These are phyloP conservation scores for Fusarium chaquense DNA, from an alignment of 2,329 filamentous ascomycete genomes.

Conservation along the genomic window DNA sequence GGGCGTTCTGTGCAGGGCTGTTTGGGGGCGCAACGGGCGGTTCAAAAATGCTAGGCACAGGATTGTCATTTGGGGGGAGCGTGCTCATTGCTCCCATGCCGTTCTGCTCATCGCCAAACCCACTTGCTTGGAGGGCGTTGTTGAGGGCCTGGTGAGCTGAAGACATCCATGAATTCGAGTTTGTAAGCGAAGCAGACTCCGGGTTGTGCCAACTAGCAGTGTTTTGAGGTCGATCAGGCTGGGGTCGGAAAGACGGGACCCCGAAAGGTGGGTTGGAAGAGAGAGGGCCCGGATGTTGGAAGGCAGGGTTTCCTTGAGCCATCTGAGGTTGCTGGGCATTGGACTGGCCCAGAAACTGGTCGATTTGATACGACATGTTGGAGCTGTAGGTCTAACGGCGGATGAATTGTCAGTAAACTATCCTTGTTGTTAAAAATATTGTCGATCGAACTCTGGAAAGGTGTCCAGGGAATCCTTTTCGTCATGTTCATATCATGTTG, in stretches of 20 bases:
- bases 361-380: constrained; percentile 13
- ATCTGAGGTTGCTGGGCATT: constrained; percentile 1
- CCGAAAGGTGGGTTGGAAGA: constrained; percentile 26
- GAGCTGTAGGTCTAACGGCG: not conserved
- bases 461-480: not conserved
- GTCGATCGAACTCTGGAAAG: not conserved
- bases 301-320: not conserved
- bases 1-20: constrained; percentile 10
- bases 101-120: constrained; percentile 1
- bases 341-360: constrained; percentile 1
- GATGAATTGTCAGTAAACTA: constrained; percentile 14
- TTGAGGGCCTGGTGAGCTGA: constrained; percentile 43
- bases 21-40: constrained; percentile 38
- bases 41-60: not conserved
- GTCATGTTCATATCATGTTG: not conserved
- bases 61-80: not conserved
- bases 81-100: not conserved
- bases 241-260: not conserved
- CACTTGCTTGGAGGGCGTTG: constrained; percentile 41
- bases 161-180: constrained; percentile 39
- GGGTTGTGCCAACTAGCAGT: not conserved
- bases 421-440: not conserved
- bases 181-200: constrained; percentile 4
- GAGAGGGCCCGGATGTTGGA: constrained; percentile 20
- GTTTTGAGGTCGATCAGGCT: constrained; percentile 1